Base-by-base conservation (phyloP, 805 yeast species). In the Kodamaea kaohsiungensis region DNA sequence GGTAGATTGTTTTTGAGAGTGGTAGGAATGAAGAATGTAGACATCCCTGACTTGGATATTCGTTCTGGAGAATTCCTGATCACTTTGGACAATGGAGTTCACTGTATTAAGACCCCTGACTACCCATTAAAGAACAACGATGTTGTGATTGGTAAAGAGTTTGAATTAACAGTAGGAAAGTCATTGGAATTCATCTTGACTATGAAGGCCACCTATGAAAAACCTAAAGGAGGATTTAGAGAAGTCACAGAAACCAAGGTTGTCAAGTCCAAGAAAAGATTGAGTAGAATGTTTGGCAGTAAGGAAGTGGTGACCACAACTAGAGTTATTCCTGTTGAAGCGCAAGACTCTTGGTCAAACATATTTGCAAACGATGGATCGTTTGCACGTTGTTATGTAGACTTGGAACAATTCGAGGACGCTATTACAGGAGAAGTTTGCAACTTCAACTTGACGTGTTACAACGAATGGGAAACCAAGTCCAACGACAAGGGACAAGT, bases 311-410 rank as follows among this genome's bases (percentile, higher is more conserved):
- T 81, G 42, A 76, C 79, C 2, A 74, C 81, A 1, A 82, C 83
- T 51, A 82, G 73, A 58, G 81, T 77, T 56, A 80, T 85, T 5
- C 77, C 85, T 1, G 75, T 76, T 56, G 77, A 80, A 33, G 74
- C 79, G 1, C 68, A 70, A 3, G 96, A 88, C 71, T 71, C 78
- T 1, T 82, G 93, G 87, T 81, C 80, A 35, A 68, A 75, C 35
- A 72, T 81, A 53, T 79, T 91, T 58, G 97, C 98, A 1, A 77
- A 78, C 35, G 96, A 91, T 67, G 98, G 98, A 1, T 89, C 97
- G 38, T 91, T 89, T 77, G 97, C 91, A 7, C 79, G 93, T 62
- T 82, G 88, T 52, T 85, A 87, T 60, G 75, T 92, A 52, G 80
- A 80, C 46, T 86, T 88, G 61, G 78, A 79, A 19, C 82, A 81